Evolutionary conservation across 495 filamentous ascomycete genomes (phyloP).

Genomic region (Neurospora hispaniola): DNA sequence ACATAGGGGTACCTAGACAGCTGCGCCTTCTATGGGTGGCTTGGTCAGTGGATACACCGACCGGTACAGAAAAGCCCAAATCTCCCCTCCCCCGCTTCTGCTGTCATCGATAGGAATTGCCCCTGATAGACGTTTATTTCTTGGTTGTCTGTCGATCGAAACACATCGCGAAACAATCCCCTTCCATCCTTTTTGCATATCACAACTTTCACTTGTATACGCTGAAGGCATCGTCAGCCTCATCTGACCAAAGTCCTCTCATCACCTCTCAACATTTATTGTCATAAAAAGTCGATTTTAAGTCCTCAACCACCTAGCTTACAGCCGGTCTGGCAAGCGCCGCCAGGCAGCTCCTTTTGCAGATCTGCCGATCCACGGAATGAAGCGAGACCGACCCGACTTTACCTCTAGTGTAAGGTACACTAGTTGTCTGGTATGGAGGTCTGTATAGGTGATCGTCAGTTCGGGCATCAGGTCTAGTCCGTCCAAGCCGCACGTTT

Average conservation of each 20-base stretch:
- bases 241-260: neutral
- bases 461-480: neutral
- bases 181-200: neutral
- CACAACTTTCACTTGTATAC: neutral
- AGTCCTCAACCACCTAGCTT: neutral
- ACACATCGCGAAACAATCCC: neutral
- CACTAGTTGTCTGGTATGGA: too few species aligned
- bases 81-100: neutral
- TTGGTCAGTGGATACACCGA: too few species aligned
- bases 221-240: neutral
- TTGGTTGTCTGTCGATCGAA: neutral
- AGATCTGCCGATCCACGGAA: neutral
- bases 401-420: neutral
- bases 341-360: neutral
- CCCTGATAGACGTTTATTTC: neutral
- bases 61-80: neutral
- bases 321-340: neutral
- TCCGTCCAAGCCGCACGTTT: conserved; percentile 5
- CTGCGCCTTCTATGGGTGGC: too few species aligned
- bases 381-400: neutral
- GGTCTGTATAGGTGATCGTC: neutral
- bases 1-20: too few species aligned
- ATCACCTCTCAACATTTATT: neutral
- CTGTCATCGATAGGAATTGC: neutral
- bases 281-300: neutral